Evolutionary conservation across 1,139 yeast species (phyloP), one percentile per base, ranked within the genome.

Genomic region (Scheffersomyces illinoinensis): DNA sequence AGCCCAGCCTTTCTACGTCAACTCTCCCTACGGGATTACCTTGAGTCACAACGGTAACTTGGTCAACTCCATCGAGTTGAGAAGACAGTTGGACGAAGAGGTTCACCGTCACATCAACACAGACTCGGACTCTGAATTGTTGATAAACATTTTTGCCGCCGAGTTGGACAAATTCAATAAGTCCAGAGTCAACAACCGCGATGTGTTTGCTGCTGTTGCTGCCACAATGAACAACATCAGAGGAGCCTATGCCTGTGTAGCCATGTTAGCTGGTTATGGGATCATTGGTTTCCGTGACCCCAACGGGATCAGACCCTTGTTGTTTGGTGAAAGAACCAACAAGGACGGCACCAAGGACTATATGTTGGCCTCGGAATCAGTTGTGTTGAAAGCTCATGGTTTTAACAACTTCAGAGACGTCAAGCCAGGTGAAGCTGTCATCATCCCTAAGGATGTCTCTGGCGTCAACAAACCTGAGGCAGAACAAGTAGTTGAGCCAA

Each of bases 1-100:
- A 76, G 99, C 99, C 4, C 99, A 95, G 78, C 99, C 99, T 5
- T 96, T 95, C 71, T 95, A 96, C 71, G 99, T 95, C 64, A 95
- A 95, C 78, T 88, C 97, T 53, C 99, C 99, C 4, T 95, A 93
- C 69, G 99, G 99, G 59, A 88, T 95, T 62, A 85, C 91, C 53
- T 73, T 96, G 73, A 86, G 96, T 60, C 99, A 95, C 76, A 95
- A 95, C 73, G 99, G 99, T 68, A 95, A 96, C 75, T 82, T 95
- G 70, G 97, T 93, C 60, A 96, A 95, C 74, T 91, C 96, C 7
- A 85, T 82, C 18, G 91, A 90, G 61, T 82, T 95, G 69, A 85
- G 88, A 68, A 81, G 85, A 66, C 89, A 90, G 71, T 84, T 95
- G 78, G 99, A 95, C 72, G 97, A 92, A 73, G 92, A 85, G 54